Evolutionary conservation across 176 grass and related monocot genomes (phyloP).

Genomic region (Elymus sibiricus): DNA sequence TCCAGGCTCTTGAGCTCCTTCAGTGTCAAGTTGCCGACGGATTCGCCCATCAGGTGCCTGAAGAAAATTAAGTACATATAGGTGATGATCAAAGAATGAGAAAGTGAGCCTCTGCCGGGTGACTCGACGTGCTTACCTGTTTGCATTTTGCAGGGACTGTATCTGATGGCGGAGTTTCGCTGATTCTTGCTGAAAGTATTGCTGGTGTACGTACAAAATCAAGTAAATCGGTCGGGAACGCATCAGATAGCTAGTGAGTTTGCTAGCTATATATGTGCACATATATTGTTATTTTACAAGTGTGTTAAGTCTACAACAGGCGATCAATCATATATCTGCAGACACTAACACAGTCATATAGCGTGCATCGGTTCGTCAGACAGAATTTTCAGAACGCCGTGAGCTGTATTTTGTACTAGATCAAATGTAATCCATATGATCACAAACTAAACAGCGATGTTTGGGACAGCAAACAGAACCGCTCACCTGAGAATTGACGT

Average conservation of each 20-base stretch:
- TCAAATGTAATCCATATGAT: no score
- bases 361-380: no score
- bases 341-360: no score
- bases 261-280: background rate
- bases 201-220: background rate
- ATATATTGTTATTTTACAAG: background rate
- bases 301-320: no score
- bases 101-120: background rate
- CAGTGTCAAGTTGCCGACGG: background rate
- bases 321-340: no score
- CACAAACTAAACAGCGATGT: no score
- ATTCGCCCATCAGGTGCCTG: background rate
- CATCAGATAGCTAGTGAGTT: background rate
- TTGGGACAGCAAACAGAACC: no score
- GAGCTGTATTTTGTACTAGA: no score
- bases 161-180: background rate
- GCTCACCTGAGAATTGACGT: background rate
- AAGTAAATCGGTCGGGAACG: background rate
- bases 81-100: background rate
- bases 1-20: constrained; percentile 15
- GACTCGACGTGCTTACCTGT: background rate
- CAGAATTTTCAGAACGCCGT: no score
- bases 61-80: background rate
- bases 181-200: constrained; percentile 23
- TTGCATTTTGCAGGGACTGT: background rate